phyloP scores from a whole-genome alignment of 2,329 filamentous ascomycete genomes.

The Colletotrichum sp. region DNA sequence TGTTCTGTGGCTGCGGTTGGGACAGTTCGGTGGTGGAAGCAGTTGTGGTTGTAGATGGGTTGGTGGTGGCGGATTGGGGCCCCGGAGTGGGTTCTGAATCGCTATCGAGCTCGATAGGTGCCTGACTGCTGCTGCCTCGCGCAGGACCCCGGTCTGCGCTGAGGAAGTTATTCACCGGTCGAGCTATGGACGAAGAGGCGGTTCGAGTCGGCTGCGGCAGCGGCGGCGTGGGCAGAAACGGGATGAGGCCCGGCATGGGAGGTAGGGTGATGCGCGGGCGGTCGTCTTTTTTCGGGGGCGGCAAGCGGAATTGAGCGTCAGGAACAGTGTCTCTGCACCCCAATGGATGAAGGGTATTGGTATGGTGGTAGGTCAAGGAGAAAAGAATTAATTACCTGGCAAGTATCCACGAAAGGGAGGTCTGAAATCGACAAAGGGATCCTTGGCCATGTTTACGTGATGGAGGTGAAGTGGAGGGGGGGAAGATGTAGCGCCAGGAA shows the following conservation, averaged over 20 bases:
- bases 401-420: conserved; percentile 1
- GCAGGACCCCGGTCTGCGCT: background rate
- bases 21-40: background rate
- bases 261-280: background rate
- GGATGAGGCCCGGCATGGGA: conserved; percentile 19
- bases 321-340: background rate
- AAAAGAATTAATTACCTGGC: conserved; percentile 2
- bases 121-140: conserved; percentile 12
- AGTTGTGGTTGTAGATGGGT: background rate
- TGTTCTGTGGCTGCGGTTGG: background rate
- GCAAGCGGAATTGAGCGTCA: background rate
- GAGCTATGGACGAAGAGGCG: background rate
- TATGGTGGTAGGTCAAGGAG: background rate
- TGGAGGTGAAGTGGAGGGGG: background rate
- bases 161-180: background rate
- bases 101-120: conserved; percentile 15
- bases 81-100: background rate
- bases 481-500: background rate
- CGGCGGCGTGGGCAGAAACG: conserved; percentile 14
- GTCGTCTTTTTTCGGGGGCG: background rate
- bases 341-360: background rate
- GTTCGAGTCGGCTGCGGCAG: background rate
- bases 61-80: background rate
- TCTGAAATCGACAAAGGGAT: background rate
- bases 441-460: conserved; percentile 9